Evolutionary conservation across 805 yeast species (phyloP).

Genomic region (Yarrowia divulgata): DNA sequence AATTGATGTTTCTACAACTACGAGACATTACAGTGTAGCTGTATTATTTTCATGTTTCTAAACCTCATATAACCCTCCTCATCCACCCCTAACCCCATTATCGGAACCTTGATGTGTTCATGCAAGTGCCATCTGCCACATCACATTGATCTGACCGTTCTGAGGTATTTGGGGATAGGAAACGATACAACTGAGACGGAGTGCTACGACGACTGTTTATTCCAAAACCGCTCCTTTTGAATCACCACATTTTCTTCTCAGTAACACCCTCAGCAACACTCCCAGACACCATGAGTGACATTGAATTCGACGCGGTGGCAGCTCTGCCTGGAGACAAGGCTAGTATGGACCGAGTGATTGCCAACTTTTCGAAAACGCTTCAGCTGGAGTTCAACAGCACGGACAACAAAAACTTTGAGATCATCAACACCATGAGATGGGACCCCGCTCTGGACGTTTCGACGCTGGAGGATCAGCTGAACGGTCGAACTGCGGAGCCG

Average conservation of each 20-base stretch:
- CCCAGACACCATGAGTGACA: neutral
- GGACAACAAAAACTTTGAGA: conserved; percentile 26
- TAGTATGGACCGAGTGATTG: neutral
- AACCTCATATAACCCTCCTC: too few relatives aligned
- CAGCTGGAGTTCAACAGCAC: conserved; percentile 17
- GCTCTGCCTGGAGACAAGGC: conserved; percentile 21
- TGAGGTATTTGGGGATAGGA: neutral
- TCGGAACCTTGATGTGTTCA: neutral
- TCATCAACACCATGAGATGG: conserved; percentile 38
- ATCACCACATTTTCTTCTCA: too few relatives aligned
- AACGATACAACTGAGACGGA: too few relatives aligned
- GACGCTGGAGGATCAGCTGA: neutral
- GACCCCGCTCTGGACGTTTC: conserved; percentile 7
- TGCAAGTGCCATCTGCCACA: neutral
- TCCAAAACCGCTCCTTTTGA: too few relatives aligned
- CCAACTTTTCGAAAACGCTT: conserved; percentile 1
- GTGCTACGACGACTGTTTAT: too few relatives aligned
- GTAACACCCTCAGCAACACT: too few relatives aligned
- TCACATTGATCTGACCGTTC: neutral
- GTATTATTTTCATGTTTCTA: too few relatives aligned
- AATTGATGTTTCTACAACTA: too few relatives aligned
- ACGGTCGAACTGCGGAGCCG: neutral
- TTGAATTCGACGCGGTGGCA: conserved; percentile 1
- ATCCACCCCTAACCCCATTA: conserved; percentile 14
- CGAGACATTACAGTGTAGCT: too few relatives aligned